Evolutionary conservation across 257 asterid genomes (phyloP).

Genomic region (Verbena officinalis): DNA sequence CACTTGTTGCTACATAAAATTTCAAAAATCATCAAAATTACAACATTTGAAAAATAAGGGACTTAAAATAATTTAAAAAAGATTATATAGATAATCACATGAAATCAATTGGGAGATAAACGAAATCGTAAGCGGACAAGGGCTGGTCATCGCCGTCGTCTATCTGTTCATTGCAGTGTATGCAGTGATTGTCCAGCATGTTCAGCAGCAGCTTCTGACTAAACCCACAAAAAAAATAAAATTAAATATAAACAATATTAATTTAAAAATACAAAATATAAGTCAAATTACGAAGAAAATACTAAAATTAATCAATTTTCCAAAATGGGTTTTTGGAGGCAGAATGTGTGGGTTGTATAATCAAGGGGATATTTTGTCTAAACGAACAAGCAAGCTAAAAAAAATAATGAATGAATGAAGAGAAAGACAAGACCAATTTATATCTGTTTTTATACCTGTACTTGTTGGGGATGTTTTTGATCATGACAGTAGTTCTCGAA

Average conservation of each 20-base stretch:
- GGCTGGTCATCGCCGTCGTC: constrained; percentile 76
- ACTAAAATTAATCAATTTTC: background rate
- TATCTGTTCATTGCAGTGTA: constrained; percentile 93
- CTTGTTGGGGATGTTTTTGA: constrained; percentile 97
- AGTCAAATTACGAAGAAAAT: too few species aligned
- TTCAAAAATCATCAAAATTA: background rate
- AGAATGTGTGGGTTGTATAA: background rate
- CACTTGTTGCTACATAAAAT: constrained; percentile 63
- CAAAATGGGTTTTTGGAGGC: constrained; percentile 13
- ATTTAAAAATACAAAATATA: background rate
- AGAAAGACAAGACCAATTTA: background rate
- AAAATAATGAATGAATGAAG: background rate
- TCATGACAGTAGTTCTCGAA: constrained; percentile 92
- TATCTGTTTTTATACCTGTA: constrained; percentile 77
- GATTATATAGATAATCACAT: constrained; percentile 36
- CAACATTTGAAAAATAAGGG: background rate
- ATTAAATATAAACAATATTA: background rate
- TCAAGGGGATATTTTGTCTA: constrained; percentile 42
- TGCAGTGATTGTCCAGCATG: constrained; percentile 99
- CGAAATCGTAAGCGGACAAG: constrained; percentile 87
- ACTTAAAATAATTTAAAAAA: too few species aligned
- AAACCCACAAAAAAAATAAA: constrained; percentile 33
- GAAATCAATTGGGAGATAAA: constrained; percentile 97
- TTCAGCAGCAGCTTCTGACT: constrained; percentile 95
- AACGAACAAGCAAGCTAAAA: constrained; percentile 33